Evolutionary conservation across 805 yeast species (phyloP), one percentile per base, ranked within the genome.

Genomic region (Saccharomyces jurei): DNA sequence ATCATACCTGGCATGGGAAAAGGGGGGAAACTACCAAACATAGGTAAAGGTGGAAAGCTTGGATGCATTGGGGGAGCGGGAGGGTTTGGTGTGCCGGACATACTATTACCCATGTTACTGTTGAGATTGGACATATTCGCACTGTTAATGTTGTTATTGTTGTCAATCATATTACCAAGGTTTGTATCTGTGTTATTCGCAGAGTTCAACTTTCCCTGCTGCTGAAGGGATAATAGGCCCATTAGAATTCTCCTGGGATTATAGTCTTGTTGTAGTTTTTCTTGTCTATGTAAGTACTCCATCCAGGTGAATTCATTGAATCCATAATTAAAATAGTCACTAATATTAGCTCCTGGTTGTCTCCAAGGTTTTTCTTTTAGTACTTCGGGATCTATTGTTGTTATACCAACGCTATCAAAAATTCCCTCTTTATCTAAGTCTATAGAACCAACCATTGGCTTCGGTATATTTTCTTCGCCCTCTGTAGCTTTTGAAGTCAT

Each of bases 361-460:
- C 99, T 81, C 99, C 99, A 94, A 8, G 99, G 99, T 73, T 95
- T 95, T 60, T 90, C 96, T 59, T 88, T 89, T 50, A 91, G 73
- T 52, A 84, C 86, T 56, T 86, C 92, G 10, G 92, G 77, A 56
- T 87, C 86, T 11, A 92, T 77, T 60, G 86, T 83, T 0, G 96
- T 88, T 50, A 94, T 75, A 3, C 96, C 96, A 61, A 81, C 78
- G 2, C 96, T 97, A 51, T 90, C 86, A 56, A 78, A 68, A 48
- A 58, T 61, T n/a, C 68, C 72, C 14, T 68, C 71, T 11, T 64
- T 68, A 41, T 62, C 71, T 56, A 60, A 52, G 52, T 71, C 75
- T 11, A 75, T 61, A 2, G 73, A 62, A 22, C 63, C 59, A 30
- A 57, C 61, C 28, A 63, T 56, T 49, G 60, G 55, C 25, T 47